These are phyloP conservation scores for Mycena venus DNA, from an alignment of 768 basidiomycete genomes.

Conservation along the genomic window DNA sequence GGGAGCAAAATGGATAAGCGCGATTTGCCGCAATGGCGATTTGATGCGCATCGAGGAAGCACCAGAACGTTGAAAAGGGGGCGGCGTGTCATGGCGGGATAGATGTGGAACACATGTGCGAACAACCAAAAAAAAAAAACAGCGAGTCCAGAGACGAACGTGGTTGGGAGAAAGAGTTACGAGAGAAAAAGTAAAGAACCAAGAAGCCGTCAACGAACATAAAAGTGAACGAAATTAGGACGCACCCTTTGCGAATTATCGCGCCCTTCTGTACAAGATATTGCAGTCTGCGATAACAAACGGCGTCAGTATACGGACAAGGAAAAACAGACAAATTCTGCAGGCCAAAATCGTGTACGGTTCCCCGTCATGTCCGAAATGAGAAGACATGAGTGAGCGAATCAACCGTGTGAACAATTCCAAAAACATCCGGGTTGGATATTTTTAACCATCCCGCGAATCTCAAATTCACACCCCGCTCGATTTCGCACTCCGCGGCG, in stretches of 20 bases:
- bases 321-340: background rate
- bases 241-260: slow-evolving; percentile 87
- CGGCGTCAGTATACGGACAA: background rate
- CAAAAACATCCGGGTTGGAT: background rate
- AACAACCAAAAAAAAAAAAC: background rate
- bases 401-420: background rate
- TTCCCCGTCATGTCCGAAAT: background rate
- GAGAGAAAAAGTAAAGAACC: background rate
- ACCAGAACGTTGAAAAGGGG: no score
- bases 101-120: background rate
- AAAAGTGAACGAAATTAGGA: slow-evolving; percentile 6
- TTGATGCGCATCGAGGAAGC: no score
- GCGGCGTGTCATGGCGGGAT: no score
- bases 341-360: background rate
- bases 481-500: background rate
- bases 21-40: background rate
- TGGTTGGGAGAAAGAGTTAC: background rate
- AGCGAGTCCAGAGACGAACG: background rate
- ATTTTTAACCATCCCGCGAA: background rate
- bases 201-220: background rate
- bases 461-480: background rate
- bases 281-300: slow-evolving; percentile 69
- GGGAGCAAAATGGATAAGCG: background rate
- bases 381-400: background rate
- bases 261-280: slow-evolving; percentile 91